These are phyloP conservation scores for Tieghemostelium lacteum DNA, from an alignment of 78 protist genomes.

Conservation along the genomic window DNA sequence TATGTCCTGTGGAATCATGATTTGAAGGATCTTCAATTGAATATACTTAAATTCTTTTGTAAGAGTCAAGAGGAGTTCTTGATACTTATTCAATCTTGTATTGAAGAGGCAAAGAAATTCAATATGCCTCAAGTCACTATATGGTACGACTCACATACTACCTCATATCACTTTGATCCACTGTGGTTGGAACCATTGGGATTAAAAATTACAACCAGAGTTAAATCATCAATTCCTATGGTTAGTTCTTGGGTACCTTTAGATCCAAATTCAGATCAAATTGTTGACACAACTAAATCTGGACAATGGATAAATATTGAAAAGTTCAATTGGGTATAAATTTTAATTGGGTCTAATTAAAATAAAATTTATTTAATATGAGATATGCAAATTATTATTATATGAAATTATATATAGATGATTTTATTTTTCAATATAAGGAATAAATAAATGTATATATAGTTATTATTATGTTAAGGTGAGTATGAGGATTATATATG, in stretches of 20 bases:
- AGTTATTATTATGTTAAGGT: no score
- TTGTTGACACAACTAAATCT: neutral
- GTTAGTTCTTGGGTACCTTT: conserved; percentile 29
- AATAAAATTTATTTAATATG: no score
- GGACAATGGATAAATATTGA: conserved; percentile 53
- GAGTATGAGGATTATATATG: no score
- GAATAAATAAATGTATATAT: no score
- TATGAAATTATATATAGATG: no score
- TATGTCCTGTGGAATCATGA: conserved; percentile 48
- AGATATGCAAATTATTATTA: no score
- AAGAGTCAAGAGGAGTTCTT: neutral
- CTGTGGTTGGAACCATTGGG: neutral
- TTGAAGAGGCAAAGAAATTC: neutral
- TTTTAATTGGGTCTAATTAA: no score
- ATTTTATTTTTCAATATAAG: no score
- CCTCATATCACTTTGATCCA: neutral
- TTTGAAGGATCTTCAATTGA: conserved; percentile 7
- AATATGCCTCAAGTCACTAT: neutral
- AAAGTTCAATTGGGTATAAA: conserved; percentile 56
- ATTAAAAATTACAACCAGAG: neutral
- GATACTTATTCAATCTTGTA: neutral
- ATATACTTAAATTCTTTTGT: conserved; percentile 9
- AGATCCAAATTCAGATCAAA: neutral
- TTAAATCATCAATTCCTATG: neutral
- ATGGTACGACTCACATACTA: conserved; percentile 19